Conservation (phyloP, 306 rosid species). For the Prunus persica region Prunus_persica_NCBIv2 NC_034016.1:19824001-19824500, state of each 20-base stretch:
- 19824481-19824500: not conserved
- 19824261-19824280: constrained; percentile 80
- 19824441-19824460: not conserved
- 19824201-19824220: constrained; percentile 62
- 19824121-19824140: constrained; percentile 96
- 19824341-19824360: constrained; percentile 90
- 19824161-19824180: constrained; percentile 83
- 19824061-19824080: constrained; percentile 3
- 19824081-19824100: constrained; percentile 53
- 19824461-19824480: not conserved
- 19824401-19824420: not conserved
- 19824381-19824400: not conserved
- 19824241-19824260: constrained; percentile 41
- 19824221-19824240: constrained; percentile 45
- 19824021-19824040: not conserved
- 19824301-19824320: constrained; percentile 82
- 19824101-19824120: constrained; percentile 73
- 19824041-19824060: not conserved
- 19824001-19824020: not conserved
- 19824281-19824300: constrained; percentile 40
- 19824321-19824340: constrained; percentile 79
- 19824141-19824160: constrained; percentile 85
- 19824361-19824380: constrained; percentile 48
- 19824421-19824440: not conserved
- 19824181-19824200: constrained; percentile 75